A percentile compares a stretch with the other conserved stretches of the same genome.
These are phyloP conservation scores for Calonectria fujianensis DNA, from an alignment of 2,329 filamentous ascomycete genomes.

Conservation along the genomic window DNA sequence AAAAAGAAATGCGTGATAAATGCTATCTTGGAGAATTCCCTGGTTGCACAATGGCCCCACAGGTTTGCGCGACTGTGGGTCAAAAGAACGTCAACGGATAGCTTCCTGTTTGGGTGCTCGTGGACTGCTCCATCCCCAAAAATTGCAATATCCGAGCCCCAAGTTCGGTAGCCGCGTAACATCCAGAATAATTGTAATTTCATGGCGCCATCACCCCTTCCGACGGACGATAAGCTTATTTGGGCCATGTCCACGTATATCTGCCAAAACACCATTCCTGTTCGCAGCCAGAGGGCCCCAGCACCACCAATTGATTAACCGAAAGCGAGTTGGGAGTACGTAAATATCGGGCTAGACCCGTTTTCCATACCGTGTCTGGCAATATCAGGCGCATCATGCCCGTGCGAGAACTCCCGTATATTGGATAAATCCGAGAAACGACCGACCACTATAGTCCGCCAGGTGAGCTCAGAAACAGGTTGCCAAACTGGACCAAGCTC, in stretches of 20 bases:
- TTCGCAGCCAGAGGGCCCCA: too few species aligned
- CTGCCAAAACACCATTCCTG: too few species aligned
- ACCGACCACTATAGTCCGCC: too few species aligned
- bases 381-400: neutral
- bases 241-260: too few species aligned
- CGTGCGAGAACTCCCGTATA: neutral
- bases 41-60: neutral
- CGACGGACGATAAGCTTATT: neutral
- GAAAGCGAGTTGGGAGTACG: neutral
- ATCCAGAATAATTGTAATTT: too few species aligned
- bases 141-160: too few species aligned
- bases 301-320: neutral
- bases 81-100: constrained; percentile 14
- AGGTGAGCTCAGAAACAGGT: too few species aligned
- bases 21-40: neutral
- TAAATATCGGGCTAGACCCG: neutral
- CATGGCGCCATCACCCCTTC: neutral
- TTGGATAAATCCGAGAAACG: neutral
- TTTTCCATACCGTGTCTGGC: neutral
- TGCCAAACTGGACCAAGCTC: neutral
- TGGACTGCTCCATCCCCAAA: too few species aligned
- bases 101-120: neutral
- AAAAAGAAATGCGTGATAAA: neutral
- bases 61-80: constrained; percentile 18
- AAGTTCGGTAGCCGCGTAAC: too few species aligned